Evolutionary conservation across 768 basidiomycete species (phyloP).

Genomic region (Dentipellis fragilis): DNA sequence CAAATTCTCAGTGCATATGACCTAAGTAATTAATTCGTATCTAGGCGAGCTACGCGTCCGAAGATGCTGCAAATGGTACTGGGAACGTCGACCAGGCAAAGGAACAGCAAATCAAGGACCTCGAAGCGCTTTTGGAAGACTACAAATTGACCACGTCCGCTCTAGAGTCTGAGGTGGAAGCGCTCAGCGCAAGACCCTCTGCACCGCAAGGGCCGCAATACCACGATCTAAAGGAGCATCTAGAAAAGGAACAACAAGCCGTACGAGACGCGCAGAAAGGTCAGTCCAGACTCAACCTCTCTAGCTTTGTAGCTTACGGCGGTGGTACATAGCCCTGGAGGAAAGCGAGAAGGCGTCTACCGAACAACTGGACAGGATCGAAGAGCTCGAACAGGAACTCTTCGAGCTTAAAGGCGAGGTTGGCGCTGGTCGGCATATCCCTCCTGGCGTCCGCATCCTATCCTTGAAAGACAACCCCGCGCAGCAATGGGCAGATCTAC

Average conservation of each 20-base stretch:
- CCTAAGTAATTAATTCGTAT: not conserved
- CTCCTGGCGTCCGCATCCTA: slow-evolving; percentile 61
- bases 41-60: slow-evolving; percentile 55
- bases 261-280: slow-evolving; percentile 30
- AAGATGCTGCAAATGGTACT: slow-evolving; percentile 32
- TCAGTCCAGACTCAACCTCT: slow-evolving; percentile 10
- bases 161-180: slow-evolving; percentile 40
- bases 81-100: slow-evolving; percentile 26
- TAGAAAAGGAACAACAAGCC: slow-evolving; percentile 24
- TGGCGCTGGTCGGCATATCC: slow-evolving; percentile 64
- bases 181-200: slow-evolving; percentile 26
- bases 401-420: slow-evolving; percentile 74
- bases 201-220: slow-evolving; percentile 15
- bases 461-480: slow-evolving; percentile 72
- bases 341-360: slow-evolving; percentile 26
- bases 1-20: not conserved
- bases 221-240: slow-evolving; percentile 30
- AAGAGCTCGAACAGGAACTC: slow-evolving; percentile 65
- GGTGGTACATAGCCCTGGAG: slow-evolving; percentile 30
- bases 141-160: slow-evolving; percentile 41
- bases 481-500: slow-evolving; percentile 67
- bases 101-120: slow-evolving; percentile 37
- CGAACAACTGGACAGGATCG: slow-evolving; percentile 42
- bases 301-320: not conserved
- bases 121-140: slow-evolving; percentile 44